Evolutionary conservation across 1,284 basidiomycete species (phyloP), one percentile per base, ranked within the genome.

Genomic region (Puccinia novopanici): DNA sequence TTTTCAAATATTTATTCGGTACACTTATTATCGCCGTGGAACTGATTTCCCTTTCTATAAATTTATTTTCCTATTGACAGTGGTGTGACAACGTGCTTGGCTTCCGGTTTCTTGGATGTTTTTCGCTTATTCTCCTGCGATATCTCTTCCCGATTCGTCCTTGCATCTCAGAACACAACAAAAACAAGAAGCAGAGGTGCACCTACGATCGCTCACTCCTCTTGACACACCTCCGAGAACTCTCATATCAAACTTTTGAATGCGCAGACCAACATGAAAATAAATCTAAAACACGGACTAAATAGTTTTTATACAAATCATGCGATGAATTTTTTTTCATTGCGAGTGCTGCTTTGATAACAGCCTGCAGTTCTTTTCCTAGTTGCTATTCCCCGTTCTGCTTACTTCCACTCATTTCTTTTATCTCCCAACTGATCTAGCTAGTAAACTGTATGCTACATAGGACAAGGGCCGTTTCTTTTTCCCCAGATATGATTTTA

Each of bases 261-360:
- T 63, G 17, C 19, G 34, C 17, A 37, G 59, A 34, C 34, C 42
- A 40, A 63, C 3, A 42, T 40, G 22, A 15, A 63, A 63, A 19
- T 37, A 22, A 40, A 42, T 63, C n/a, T 40, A 63, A 63, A 40
- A 63, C 34, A 63, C 61, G 61, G 61, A 63, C 61, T 37, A 63
- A 17, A 63, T 63, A 63, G 40, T 9, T n/a, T 40, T 63, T n/a
- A 40, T 63, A 15, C 34, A 22, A 63, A 42, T 63, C 61, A 40
- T 40, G 40, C 17, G 37, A n/a, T 19, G 2, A 63, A 42, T 37
- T 37, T 15, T 17, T 17, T 34, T 37, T 34, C 34, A 34, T 34
- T 34, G 34, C 30, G 19, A 12, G 30, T 37, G 30, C 34, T 61
- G 30, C 59, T 61, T 34, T 61, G 59, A 37, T 37, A 61, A 61